These are phyloP conservation scores for Psophocarpus tetragonolobus DNA, from an alignment of 306 rosid species.

Conservation along the genomic window DNA sequence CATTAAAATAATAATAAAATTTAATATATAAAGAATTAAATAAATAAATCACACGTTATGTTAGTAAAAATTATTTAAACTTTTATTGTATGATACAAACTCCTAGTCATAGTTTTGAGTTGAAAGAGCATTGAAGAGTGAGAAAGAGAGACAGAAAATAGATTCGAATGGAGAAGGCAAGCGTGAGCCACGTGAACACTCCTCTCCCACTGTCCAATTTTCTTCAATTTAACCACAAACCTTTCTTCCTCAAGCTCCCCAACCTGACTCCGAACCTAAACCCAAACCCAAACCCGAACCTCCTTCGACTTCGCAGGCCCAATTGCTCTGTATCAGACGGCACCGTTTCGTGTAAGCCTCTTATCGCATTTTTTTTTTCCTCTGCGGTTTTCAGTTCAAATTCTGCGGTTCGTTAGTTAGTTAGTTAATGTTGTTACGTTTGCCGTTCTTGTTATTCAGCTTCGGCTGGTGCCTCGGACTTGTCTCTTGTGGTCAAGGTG, in stretches of 20 bases:
- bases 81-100: no score
- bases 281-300: background rate
- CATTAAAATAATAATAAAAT: no score
- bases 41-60: no score
- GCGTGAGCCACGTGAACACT: constrained; percentile 6
- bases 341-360: constrained; percentile 40
- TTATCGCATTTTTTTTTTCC: background rate
- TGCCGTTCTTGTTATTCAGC: background rate
- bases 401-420: background rate
- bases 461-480: constrained; percentile 48
- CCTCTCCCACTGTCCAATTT: background rate
- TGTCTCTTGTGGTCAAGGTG: constrained; percentile 68
- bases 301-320: constrained; percentile 5
- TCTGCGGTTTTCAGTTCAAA: background rate
- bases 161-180: constrained; percentile 14
- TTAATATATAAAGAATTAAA: no score
- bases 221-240: constrained; percentile 2
- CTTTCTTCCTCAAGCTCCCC: constrained; percentile 11
- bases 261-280: background rate
- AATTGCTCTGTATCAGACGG: constrained; percentile 39
- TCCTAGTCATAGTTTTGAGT: background rate
- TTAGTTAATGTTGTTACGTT: background rate
- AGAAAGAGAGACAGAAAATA: background rate
- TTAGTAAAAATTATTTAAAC: no score
- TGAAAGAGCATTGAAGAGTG: background rate